Evolutionary conservation across 225 moss, liverwort and hornwort species (phyloP), one percentile per base, ranked within the genome.

Genomic region (Sphagnum contortum): DNA sequence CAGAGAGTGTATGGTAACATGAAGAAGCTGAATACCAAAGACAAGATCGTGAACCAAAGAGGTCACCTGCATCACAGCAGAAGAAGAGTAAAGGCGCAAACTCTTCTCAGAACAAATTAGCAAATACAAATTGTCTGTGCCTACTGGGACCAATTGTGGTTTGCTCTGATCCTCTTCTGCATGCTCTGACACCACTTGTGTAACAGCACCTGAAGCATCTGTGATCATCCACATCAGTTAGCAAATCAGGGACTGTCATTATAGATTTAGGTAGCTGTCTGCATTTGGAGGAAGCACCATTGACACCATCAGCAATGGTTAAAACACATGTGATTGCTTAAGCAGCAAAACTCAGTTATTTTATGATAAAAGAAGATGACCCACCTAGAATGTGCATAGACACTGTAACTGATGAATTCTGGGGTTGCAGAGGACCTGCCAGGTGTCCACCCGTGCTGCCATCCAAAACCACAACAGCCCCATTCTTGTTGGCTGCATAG

Each of bases 301-400:
- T 29, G 29, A 29, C 29, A 29, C 29, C 29, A 29, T 29, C 1
- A 29, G 29, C 29, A 29, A 29, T 29, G 29, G 29, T 29, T 29
- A 29, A 29, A 29, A 29, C 29, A 29, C 29, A 29, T 29, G 29
- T 29, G 29, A 29, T 29, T 29, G 29, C 29, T 29, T 29, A 29
- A 29, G 29, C 29, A 29, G 29, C 29, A 29, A 29, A 29, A 29
- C 29, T 29, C 29, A 29, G 29, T 29, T 29, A 29, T 29, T 29
- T 0, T 29, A 29, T 52, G 52, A 52, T 52, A 52, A 52, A 52
- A 52, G 52, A 9, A 52, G 44, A 13, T 45, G 57, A 51, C 80
- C 78, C 69, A 95, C 94, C 94, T 77, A 91, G 68, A 73, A 88
- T 64, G 73, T 86, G 75, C 55, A 89, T 68, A 50, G 75, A 80